Evolutionary conservation across 2,329 filamentous ascomycete genomes (phyloP).

Genomic region (Ascochyta viciae-villosae): DNA sequence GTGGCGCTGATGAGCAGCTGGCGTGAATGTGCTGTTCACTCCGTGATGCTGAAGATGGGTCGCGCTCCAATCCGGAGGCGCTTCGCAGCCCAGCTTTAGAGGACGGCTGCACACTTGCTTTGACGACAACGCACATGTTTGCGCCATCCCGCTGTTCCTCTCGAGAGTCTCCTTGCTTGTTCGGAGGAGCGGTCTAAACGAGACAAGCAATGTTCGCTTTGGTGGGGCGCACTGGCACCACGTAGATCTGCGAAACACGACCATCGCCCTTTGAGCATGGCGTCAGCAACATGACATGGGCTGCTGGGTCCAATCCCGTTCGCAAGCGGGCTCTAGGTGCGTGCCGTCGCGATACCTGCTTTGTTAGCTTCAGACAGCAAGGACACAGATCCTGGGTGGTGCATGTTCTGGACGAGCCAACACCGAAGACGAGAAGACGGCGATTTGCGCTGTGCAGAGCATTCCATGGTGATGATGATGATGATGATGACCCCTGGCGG

Average conservation of each 20-base stretch:
- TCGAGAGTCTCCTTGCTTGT: constrained; percentile 15
- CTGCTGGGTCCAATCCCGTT: constrained; percentile 17
- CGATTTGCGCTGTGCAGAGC: constrained; percentile 4
- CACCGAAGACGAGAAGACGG: not conserved
- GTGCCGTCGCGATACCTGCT: constrained; percentile 33
- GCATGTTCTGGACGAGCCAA: constrained; percentile 17
- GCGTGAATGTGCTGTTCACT: constrained; percentile 15
- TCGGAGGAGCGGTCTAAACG: constrained; percentile 26
- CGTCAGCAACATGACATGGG: constrained; percentile 11
- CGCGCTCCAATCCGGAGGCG: constrained; percentile 9
- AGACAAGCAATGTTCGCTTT: constrained; percentile 30
- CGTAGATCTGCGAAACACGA: constrained; percentile 32
- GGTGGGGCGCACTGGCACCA: constrained; percentile 38
- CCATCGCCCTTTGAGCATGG: constrained; percentile 28
- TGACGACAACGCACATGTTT: constrained; percentile 17
- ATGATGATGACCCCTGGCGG: not conserved
- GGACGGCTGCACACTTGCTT: constrained; percentile 1
- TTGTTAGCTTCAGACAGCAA: constrained; percentile 24
- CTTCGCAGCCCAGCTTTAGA: not conserved
- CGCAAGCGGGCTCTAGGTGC: constrained; percentile 38
- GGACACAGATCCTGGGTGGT: constrained; percentile 2
- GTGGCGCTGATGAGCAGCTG: constrained; percentile 17
- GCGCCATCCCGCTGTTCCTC: constrained; percentile 12
- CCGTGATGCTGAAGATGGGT: constrained; percentile 7
- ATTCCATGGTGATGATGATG: constrained; percentile 18